Evolutionary conservation across 768 basidiomycete genomes (phyloP), one percentile per base, ranked within the genome.

Genomic region (Trametes coccinea): DNA sequence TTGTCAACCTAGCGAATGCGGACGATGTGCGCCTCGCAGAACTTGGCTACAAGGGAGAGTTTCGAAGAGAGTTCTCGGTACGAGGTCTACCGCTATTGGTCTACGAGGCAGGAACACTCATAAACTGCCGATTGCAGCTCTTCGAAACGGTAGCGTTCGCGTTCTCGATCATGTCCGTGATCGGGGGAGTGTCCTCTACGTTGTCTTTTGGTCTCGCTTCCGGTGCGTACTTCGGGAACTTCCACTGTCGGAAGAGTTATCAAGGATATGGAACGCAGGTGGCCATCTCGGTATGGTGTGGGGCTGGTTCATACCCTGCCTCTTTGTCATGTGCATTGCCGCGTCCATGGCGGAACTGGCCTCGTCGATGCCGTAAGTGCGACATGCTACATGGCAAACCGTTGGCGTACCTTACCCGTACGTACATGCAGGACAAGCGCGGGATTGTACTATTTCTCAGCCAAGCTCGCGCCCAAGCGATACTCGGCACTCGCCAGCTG

Each of bases 241-340:
- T 37, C 33, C 22, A 8, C 4, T 4, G 8, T 45, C 6, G 44
- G 3, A 22, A 4, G 16, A 16, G 8, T 7, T 17, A 27, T 46
- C 43, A 22, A 46, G 16, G 2, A 2, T 22, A 17, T 8, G 13
- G 4, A 17, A 0, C 4, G 14, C 41, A 84, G 88, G 88, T 53
- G 89, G 89, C 1, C 88, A 90, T 73, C 85, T 87, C 17, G 88
- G 89, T 9, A 83, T 90, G 79, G 82, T 89, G 10, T 89, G 83
- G 76, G 88, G 88, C 45, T 90, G 89, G 89, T 72, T 88, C 34
- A 86, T 89, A 63, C 88, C 88, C 6, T 80, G 79, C 66, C 73
- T 84, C 47, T 89, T 90, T 62, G 86, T 89, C 27, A 77, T 85
- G 74, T 77, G 80, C 13, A 79, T 90, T 8, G 88, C 89, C 5